Base-by-base conservation (phyloP, 2,329 filamentous ascomycete species). In the Talaromyces sp. region DNA sequence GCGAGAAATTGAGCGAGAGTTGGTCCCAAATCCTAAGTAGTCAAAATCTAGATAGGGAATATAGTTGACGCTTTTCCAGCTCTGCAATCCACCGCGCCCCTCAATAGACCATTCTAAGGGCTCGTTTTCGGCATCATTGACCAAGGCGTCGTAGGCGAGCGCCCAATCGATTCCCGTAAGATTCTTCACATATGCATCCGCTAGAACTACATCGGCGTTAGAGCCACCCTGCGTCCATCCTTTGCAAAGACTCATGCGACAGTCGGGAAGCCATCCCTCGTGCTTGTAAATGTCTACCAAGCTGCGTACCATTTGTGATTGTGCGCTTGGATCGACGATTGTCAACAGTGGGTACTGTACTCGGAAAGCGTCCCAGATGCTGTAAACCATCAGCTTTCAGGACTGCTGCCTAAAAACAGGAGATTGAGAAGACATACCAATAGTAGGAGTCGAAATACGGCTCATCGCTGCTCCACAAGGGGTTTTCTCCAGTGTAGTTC, bases 361-460 rank as follows among this genome's bases (percentile, higher is more conserved):
- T 14, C 88, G 79, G 67, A 89, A 90, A 0, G 82, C 84, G 68
- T 90, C 88, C 88, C 88, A 91, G 2, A 90, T 83, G 67, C 75
- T 76, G 55, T 12, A 18, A 37, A 11, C 2, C 31, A n/a, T 63
- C 25, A 62, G 39, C 40, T 37, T 21, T 39, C 21, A 2, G 25
- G 23, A n/a, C 28, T 18, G 23, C 7, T 31, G n/a, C 14, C 6
- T 11, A 48, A 11, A 1, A 16, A 35, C 44, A 23, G 28, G 18
- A 11, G 14, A 11, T 39, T 14, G 18, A 2, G 25, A n/a, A 42
- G 33, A 67, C 73, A 65, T 68, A 83, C 81, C 87, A 91, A 73
- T 92, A 92, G 66, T 88, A 90, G 0, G 86, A 89, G 72, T 90
- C 88, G 71, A 87, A 91, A 67, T 90, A 91, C 0, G 87, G 88